These are phyloP conservation scores for Plantago major DNA, from an alignment of 257 asterid genomes.

Conservation along the genomic window DNA sequence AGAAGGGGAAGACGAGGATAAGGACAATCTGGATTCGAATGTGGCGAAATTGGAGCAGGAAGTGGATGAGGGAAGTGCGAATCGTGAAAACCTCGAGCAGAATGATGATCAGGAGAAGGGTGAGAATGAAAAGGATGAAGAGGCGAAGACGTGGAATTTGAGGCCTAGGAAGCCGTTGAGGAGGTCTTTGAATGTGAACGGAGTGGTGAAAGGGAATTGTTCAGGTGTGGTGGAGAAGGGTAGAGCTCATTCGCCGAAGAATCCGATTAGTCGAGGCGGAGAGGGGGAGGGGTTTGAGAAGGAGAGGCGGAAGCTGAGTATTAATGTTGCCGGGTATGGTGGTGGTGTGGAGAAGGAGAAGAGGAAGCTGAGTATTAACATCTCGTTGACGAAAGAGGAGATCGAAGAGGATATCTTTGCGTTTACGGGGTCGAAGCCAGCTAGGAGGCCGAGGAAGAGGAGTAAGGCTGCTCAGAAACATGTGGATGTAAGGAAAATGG, in stretches of 20 bases:
- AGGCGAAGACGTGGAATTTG: slow-evolving; percentile 49
- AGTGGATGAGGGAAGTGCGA: slow-evolving; percentile 14
- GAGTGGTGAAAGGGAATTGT: slow-evolving; percentile 13
- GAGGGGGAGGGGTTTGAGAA: slow-evolving; percentile 14
- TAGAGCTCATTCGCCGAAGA: slow-evolving; percentile 19
- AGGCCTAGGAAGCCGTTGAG: slow-evolving; percentile 44
- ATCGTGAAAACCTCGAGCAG: slow-evolving; percentile 5
- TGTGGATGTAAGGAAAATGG: slow-evolving; percentile 42
- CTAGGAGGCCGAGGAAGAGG: slow-evolving; percentile 63
- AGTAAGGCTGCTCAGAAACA: slow-evolving; percentile 41
- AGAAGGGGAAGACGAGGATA: background rate
- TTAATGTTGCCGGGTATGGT: slow-evolving; percentile 4
- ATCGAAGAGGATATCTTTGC: slow-evolving; percentile 57
- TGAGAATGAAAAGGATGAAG: slow-evolving; percentile 32
- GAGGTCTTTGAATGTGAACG: slow-evolving; percentile 24
- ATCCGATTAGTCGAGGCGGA: slow-evolving; percentile 11
- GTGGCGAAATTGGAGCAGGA: slow-evolving; percentile 10
- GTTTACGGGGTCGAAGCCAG: slow-evolving; percentile 49
- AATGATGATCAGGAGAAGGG: slow-evolving; percentile 2
- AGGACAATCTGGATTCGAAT: background rate
- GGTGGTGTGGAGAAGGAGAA: slow-evolving; percentile 23
- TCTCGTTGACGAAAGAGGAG: slow-evolving; percentile 42
- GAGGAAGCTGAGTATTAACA: slow-evolving; percentile 29
- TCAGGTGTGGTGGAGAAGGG: slow-evolving; percentile 21
- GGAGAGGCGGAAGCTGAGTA: too few species aligned